Conservation (phyloP, 208 protist species). For the Kentomonas sorsogonicus region DNA sequence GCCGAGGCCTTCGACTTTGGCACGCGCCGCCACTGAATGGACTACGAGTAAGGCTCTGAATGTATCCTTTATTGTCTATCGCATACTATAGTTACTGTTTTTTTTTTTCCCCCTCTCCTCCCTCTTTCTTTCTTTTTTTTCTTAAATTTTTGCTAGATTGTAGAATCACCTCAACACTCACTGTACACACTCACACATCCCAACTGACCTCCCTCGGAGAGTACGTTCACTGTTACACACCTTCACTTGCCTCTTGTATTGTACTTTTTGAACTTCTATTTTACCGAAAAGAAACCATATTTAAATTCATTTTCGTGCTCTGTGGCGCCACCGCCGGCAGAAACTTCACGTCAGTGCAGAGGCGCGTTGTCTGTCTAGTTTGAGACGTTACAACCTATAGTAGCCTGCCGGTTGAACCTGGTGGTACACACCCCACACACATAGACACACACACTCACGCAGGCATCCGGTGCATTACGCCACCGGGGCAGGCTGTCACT, state of each 20-base stretch:
- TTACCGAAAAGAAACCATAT: background rate
- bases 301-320: too few relatives aligned
- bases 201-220: too few relatives aligned
- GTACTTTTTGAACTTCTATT: background rate
- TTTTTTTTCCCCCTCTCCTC: background rate
- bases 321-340: too few relatives aligned
- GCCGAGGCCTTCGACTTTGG: constrained; percentile 55
- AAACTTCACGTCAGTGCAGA: too few relatives aligned
- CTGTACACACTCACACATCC: too few relatives aligned
- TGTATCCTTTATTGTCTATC: background rate
- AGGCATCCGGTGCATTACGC: background rate
- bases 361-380: too few relatives aligned
- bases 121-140: constrained; percentile 2
- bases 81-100: background rate
- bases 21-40: too few relatives aligned
- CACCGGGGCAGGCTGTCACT: background rate
- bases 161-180: too few relatives aligned
- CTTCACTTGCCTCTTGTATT: background rate
- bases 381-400: too few relatives aligned
- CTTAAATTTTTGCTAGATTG: background rate
- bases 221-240: too few relatives aligned
- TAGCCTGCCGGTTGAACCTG: too few relatives aligned
- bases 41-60: too few relatives aligned
- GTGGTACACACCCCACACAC: background rate
- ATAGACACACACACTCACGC: background rate